Evolutionary conservation across 148 eudicot species (phyloP), one percentile per base, ranked within the genome.

Genomic region (Fagopyrum esculentum): DNA sequence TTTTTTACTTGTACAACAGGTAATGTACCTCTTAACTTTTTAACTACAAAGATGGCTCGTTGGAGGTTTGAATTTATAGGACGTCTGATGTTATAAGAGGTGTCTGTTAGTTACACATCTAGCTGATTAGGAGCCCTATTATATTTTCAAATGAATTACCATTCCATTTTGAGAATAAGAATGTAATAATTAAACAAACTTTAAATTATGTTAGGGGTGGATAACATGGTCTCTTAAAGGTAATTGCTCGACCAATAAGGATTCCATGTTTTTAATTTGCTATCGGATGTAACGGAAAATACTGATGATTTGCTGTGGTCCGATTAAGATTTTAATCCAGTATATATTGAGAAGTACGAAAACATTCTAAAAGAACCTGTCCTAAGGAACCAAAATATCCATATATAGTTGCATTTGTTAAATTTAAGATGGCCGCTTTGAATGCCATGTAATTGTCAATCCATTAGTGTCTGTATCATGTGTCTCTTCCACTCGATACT

Each of bases 1-100:
- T 87, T 84, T 92, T 92, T 82, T 95, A 92, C 89, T 80, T 95
- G 85, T 95, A 95, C 81, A 92, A 92, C 72, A 94, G 98, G 98
- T 94, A 86, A 73, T 40, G 46, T 16, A 2, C 45, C 45, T 64
- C 70, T 29, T 64, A 6, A 64, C 70, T 12, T 64, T 40, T 64
- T 64, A 64, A 10, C 45, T 40, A 35, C 46, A 12, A 40, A 40
- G 71, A 13, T 66, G 71, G 9, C 47, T 35, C 13, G 19, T 40
- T 66, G 45, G 45, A 26, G 44, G 43, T 60, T 55, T 60, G 68
- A 60, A 60, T 22, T 8, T 26, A 26, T 9, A 22, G 40, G 9
- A 29, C 2, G 30, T 29, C 13, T 60, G 43, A 60, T 60, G 68
- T 9, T 29, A 29, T 60, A 60, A 60, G 40, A 56, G 6, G 2